Conservation (phyloP, 2,329 filamentous ascomycete genomes). For the Talaromyces sp. region DNA sequence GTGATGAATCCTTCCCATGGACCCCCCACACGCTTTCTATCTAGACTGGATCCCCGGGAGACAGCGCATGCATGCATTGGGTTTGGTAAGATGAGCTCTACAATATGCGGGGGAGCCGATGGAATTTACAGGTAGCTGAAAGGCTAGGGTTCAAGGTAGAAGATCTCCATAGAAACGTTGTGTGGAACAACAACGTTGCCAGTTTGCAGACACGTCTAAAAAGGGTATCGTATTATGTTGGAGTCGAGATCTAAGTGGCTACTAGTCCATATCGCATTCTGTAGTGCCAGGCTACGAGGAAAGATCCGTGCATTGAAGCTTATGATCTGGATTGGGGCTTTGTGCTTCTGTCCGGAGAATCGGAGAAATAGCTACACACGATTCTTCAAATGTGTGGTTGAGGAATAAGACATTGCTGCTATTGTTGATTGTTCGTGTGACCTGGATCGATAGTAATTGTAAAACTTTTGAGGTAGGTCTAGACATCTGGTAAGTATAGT, state of each 20-base stretch:
- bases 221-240: not conserved
- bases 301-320: not conserved
- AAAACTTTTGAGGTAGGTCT: not conserved
- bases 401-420: not conserved
- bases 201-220: not conserved
- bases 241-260: not conserved
- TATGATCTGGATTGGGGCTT: not conserved
- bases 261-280: not conserved
- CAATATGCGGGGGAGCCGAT: not conserved
- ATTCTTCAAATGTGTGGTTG: not conserved
- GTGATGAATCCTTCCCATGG: not conserved
- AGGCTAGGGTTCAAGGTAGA: not conserved
- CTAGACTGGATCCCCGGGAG: not conserved
- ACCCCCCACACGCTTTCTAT: not conserved
- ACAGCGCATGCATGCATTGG: not conserved
- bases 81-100: not conserved
- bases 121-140: not conserved
- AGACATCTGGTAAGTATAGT: not conserved
- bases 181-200: not conserved
- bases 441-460: not conserved
- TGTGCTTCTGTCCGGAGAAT: slow-evolving; percentile 7
- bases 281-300: not conserved
- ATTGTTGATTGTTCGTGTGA: not conserved
- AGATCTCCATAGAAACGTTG: not conserved
- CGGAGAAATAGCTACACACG: slow-evolving; percentile 1